Evolutionary conservation across 257 asterid genomes (phyloP).

Genomic region (Solanum pinnatisectum): DNA sequence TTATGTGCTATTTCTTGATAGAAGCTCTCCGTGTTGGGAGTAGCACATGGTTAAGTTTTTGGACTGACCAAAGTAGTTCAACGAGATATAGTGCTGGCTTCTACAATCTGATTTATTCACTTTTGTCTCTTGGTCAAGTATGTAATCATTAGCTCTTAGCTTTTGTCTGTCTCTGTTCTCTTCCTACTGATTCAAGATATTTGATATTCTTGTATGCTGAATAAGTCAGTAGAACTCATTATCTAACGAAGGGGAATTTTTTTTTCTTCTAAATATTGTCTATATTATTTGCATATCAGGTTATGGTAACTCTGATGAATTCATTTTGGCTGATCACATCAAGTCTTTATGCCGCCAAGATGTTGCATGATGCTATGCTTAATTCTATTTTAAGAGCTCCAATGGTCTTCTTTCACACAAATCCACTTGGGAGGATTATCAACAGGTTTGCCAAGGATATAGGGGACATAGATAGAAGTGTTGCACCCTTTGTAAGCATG

Average conservation of each 20-base stretch:
- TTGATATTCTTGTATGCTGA: background rate
- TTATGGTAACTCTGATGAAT: slow-evolving; percentile 57
- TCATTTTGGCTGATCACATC: slow-evolving; percentile 93
- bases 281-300: slow-evolving; percentile 32
- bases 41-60: slow-evolving; percentile 90
- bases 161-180: background rate
- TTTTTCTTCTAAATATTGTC: background rate
- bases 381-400: slow-evolving; percentile 86
- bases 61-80: slow-evolving; percentile 53
- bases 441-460: slow-evolving; percentile 92
- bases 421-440: slow-evolving; percentile 89
- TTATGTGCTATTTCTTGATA: slow-evolving; percentile 51
- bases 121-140: slow-evolving; percentile 74
- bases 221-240: background rate
- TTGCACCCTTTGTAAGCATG: slow-evolving; percentile 71
- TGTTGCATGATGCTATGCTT: slow-evolving; percentile 73
- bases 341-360: slow-evolving; percentile 84
- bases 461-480: slow-evolving; percentile 85
- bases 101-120: slow-evolving; percentile 61
- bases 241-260: background rate
- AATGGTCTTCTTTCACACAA: slow-evolving; percentile 95
- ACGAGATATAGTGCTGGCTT: slow-evolving; percentile 35
- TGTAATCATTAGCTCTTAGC: slow-evolving; percentile 6
- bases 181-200: background rate
- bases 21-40: slow-evolving; percentile 70